Conservation (phyloP, 208 protist species). For the Trypanosoma lewisi region DNA sequence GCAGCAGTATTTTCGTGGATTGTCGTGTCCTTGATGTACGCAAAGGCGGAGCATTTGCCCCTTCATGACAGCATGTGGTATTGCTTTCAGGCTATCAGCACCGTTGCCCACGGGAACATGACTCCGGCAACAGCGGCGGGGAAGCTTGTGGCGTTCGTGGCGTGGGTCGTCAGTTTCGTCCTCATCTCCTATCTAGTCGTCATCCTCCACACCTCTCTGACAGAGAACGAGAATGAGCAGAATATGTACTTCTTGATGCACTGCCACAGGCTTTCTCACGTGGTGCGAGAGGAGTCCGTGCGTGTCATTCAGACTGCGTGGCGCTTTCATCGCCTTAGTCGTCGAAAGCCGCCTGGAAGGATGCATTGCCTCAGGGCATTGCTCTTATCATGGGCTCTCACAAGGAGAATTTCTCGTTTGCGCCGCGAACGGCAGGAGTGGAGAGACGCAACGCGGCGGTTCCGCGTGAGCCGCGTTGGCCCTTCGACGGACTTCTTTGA, state of each 20-base stretch:
- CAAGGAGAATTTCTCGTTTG: slow-evolving; percentile 37
- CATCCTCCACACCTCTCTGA: neutral
- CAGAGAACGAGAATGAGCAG: slow-evolving; percentile 16
- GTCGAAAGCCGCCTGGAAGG: slow-evolving; percentile 15
- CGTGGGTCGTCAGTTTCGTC: slow-evolving; percentile 37
- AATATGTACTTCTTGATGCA: slow-evolving; percentile 57
- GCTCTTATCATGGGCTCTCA: slow-evolving; percentile 35
- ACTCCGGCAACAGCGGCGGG: slow-evolving; percentile 49
- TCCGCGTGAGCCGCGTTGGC: slow-evolving; percentile 37
- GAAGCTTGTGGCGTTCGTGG: slow-evolving; percentile 42
- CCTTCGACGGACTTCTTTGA: slow-evolving; percentile 46
- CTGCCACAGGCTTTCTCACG: slow-evolving; percentile 49
- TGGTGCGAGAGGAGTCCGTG: slow-evolving; percentile 41
- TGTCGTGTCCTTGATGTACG: slow-evolving; percentile 49
- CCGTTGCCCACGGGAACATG: slow-evolving; percentile 78
- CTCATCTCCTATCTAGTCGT: slow-evolving; percentile 42
- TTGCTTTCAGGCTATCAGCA: slow-evolving; percentile 70
- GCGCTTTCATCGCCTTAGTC: slow-evolving; percentile 38
- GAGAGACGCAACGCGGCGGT: slow-evolving; percentile 29
- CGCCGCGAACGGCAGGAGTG: slow-evolving; percentile 47
- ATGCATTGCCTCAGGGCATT: slow-evolving; percentile 32
- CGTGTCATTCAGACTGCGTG: slow-evolving; percentile 57
- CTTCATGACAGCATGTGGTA: slow-evolving; percentile 71
- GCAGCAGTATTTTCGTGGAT: slow-evolving; percentile 40
- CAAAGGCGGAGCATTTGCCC: slow-evolving; percentile 40